Conservation (phyloP, 805 yeast species). For the Monosporozyma yasuniensis region DNA sequence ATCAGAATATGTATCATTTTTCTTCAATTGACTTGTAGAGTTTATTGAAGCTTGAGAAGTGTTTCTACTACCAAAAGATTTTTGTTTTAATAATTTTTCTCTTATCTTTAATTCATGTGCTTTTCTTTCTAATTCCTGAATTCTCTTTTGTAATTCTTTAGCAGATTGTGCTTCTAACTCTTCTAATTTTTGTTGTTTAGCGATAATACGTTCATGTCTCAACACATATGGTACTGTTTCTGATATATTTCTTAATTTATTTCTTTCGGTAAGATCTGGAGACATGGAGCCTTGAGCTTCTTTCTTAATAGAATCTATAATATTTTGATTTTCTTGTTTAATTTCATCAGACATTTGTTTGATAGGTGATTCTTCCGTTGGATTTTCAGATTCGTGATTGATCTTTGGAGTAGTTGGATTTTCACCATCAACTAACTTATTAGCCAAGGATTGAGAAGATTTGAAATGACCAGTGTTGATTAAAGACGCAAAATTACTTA, state of each 20-base stretch:
- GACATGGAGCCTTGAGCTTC: slow-evolving; percentile 23
- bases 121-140: slow-evolving; percentile 66
- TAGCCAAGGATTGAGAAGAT: slow-evolving; percentile 21
- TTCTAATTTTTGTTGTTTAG: slow-evolving; percentile 70
- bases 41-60: slow-evolving; percentile 14
- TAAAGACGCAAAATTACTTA: slow-evolving; percentile 30
- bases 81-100: slow-evolving; percentile 41
- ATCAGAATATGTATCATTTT: slow-evolving; percentile 49
- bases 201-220: slow-evolving; percentile 64
- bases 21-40: slow-evolving; percentile 28
- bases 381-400: slow-evolving; percentile 2
- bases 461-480: slow-evolving; percentile 30
- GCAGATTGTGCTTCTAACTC: slow-evolving; percentile 75
- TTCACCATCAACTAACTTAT: slow-evolving; percentile 8
- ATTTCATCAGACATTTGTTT: slow-evolving; percentile 31
- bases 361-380: slow-evolving; percentile 30
- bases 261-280: slow-evolving; percentile 35
- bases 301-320: slow-evolving; percentile 30
- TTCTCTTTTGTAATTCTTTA: slow-evolving; percentile 59
- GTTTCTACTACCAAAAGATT: slow-evolving; percentile 8
- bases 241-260: slow-evolving; percentile 64
- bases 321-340: slow-evolving; percentile 32
- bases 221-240: slow-evolving; percentile 81
- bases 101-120: slow-evolving; percentile 63
- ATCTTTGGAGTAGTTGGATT: slow-evolving; percentile 20